Evolutionary conservation across 495 filamentous ascomycete species (phyloP), one percentile per base, ranked within the genome.

Genomic region (Aspergillus avenaceus): DNA sequence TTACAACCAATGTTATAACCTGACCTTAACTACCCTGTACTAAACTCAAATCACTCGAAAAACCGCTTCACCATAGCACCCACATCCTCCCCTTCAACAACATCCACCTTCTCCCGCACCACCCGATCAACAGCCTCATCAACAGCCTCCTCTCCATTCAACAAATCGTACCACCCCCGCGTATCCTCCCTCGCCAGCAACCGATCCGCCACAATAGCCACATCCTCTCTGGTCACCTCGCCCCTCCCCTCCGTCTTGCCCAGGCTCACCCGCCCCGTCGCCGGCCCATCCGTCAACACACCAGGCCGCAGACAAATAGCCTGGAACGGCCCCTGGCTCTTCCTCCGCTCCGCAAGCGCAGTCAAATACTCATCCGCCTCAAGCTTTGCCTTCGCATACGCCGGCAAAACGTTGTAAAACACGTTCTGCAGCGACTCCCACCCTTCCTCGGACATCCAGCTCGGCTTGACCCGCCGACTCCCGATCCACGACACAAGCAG

Each of bases 321-420:
- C 52, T 79, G 76, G 65, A 88, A 82, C 2, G 70, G 61, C 12
- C 49, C 55, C 53, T 74, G 72, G 28, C 74, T 62, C 6, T 65
- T 54, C 48, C 74, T 74, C 21, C 71, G 72, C 28, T 65, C 74
- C 14, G 74, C 73, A 41, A 77, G 70, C 7, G 78, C 75, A 48
- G 84, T 85, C 51, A 91, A 69, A 36, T 75, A 82, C 65, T 89
- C 82, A 62, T 95, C 89, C 1, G 87, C 86, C 11, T 81, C 83
- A 3, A 86, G 60, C 65, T 92, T 93, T 41, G 90, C 88, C 45
- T 84, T 72, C 58, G 80, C 83, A 64, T 93, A 93, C 2, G 67
- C 71, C 37, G 82, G 75, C 4, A 89, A 69, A 0, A 77, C 60
- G 21, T 76, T 76, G 9, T 67, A 64, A 59, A 83, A 86, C 8